Conservation (phyloP, 192 early-diverging fungal species). For the Mortierella hygrophila region DNA sequence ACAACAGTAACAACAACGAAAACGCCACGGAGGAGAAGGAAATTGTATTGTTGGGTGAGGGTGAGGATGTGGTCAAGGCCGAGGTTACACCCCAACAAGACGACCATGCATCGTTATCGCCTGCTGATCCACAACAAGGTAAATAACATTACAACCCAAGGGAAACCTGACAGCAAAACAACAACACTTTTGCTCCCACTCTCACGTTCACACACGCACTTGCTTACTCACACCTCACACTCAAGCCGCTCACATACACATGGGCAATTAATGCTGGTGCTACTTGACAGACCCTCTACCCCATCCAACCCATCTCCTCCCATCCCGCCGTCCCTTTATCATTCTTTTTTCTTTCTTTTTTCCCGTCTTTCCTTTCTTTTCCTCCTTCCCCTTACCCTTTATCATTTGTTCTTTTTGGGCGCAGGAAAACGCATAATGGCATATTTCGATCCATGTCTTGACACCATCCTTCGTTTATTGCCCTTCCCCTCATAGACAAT, state of each 20-base stretch:
- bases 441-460: background rate
- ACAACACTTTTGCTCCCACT: no score
- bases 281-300: background rate
- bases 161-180: background rate
- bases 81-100: slow-evolving; percentile 39
- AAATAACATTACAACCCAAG: background rate
- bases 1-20: background rate
- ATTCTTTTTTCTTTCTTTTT: background rate
- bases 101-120: slow-evolving; percentile 2
- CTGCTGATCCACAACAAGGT: slow-evolving; percentile 14
- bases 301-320: background rate
- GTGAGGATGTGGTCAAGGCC: background rate
- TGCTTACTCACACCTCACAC: background rate
- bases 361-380: background rate
- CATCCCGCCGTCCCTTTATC: background rate
- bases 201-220: no score
- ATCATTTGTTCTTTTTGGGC: slow-evolving; percentile 3
- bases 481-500: background rate
- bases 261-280: slow-evolving; percentile 10
- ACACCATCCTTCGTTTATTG: background rate
- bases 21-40: background rate
- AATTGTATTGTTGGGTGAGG: slow-evolving; percentile 20
- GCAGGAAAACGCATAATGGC: slow-evolving; percentile 7
- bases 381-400: background rate
- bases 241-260: slow-evolving; percentile 2